Evolutionary conservation across 345 rosid species (phyloP), one percentile per base, ranked within the genome.

Genomic region (Combretum micranthum): DNA sequence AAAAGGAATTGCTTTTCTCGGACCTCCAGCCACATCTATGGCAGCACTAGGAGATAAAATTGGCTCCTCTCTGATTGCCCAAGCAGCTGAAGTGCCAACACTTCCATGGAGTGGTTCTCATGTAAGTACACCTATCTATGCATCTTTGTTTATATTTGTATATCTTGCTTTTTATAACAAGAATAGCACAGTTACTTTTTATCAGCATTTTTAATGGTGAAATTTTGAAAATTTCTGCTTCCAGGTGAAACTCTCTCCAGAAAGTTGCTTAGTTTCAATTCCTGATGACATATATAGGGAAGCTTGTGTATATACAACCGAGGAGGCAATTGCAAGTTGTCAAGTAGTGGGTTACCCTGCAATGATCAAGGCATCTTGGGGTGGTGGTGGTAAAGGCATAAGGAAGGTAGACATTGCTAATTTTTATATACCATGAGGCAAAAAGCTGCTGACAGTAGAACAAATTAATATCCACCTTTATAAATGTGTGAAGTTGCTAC

Each of bases 281-380:
- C 90, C 96, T 1, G 97, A 94, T 62, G 96, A 94, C 44, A 57
- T 82, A 53, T 94, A 94, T 61, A 79, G 85, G 71, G 81, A 90
- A 78, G 99, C 99, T 42, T 94, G 99, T 75, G 97, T 94, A 17
- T 68, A 79, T 75, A 90, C 99, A 39, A 94, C 99, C 23, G 99
- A 90, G 75, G 99, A 94, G 75, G 99, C 96, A 14, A 80, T 90
- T 76, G 88, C 89, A 52, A 94, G 99, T 67, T 94, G 97, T 76
- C 95, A 87, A 75, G 80, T 94, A 69, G 90, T 94, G 43, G 99
- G 99, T 69, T 94, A 94, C 77, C 99, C 99, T 56, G 96, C 99
- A 71, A 94, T 94, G 99, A 94, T 90, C 77, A 94, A 94, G 86
- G 99, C 99, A 49, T 94, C 99, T 0, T 94, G 99, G 99, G 99